These are phyloP conservation scores for Ophiostoma australiae DNA, from an alignment of 2,329 filamentous ascomycete species.

Conservation along the genomic window DNA sequence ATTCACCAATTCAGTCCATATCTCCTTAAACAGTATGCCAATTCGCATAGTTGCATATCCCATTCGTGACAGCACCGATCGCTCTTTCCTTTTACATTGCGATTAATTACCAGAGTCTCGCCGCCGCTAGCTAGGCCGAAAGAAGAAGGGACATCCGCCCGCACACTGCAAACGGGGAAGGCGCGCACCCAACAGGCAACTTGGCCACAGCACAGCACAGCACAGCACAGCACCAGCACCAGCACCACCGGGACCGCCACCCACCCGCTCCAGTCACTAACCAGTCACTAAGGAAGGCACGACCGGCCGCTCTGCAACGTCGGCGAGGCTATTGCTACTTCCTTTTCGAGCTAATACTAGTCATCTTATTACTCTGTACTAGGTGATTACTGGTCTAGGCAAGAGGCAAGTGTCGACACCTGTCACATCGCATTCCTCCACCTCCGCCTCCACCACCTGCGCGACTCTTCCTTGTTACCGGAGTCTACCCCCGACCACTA, in stretches of 20 bases:
- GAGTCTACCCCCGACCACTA: neutral
- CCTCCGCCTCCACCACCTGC: neutral
- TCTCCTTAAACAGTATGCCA: neutral
- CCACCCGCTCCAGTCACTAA: neutral
- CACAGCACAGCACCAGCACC: neutral
- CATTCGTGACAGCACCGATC: slow-evolving; percentile 5
- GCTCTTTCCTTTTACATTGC: slow-evolving; percentile 2
- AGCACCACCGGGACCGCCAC: neutral
- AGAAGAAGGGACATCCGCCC: slow-evolving; percentile 17
- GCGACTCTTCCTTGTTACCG: neutral
- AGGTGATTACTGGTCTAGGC: neutral
- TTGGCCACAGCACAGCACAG: slow-evolving; percentile 4
- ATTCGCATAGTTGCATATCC: neutral
- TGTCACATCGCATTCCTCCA: neutral
- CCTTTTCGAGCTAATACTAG: neutral
- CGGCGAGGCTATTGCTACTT: slow-evolving; percentile 13
- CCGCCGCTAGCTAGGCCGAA: slow-evolving; percentile 19
- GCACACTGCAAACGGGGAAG: slow-evolving; percentile 13
- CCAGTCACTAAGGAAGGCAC: slow-evolving; percentile 1
- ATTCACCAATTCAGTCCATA: neutral
- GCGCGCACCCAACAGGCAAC: slow-evolving; percentile 7
- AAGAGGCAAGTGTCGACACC: neutral
- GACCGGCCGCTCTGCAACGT: slow-evolving; percentile 13
- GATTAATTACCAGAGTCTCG: neutral
- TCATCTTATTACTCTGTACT: neutral